Percentiles rank a stretch among this genome's conserved stretches.
Conservation (phyloP, 148 eudicot species). For the Salicornia ramosissima region DNA sequence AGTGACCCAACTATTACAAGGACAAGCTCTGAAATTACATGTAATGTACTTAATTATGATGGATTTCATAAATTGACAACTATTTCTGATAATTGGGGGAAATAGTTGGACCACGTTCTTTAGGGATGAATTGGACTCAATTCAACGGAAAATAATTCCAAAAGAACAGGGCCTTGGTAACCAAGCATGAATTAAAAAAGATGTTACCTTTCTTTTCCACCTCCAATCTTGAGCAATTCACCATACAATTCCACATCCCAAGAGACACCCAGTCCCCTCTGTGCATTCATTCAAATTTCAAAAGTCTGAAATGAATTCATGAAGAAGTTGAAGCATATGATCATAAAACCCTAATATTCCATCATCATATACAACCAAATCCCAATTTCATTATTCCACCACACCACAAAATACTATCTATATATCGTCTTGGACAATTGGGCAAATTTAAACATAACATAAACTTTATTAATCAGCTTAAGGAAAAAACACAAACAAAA, state of each 20-base stretch:
- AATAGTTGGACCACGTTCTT: too few relatives aligned
- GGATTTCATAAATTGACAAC: neutral
- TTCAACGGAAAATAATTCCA: too few relatives aligned
- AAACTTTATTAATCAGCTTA: neutral
- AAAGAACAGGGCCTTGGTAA: too few relatives aligned
- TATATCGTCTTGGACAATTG: neutral
- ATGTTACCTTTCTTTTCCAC: conserved; percentile 90
- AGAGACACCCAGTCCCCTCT: conserved; percentile 59
- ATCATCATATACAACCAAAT: neutral
- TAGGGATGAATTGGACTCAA: too few relatives aligned
- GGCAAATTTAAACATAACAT: neutral
- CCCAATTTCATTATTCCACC: neutral
- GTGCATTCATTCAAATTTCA: conserved; percentile 24
- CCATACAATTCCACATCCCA: conserved; percentile 99
- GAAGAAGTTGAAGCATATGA: conserved; percentile 15
- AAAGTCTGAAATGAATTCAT: conserved; percentile 22
- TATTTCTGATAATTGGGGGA: too few relatives aligned
- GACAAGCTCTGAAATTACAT: neutral
- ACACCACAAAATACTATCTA: neutral
- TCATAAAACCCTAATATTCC: neutral
- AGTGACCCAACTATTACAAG: neutral
- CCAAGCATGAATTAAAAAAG: neutral
- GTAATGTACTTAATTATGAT: neutral
- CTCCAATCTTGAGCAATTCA: conserved; percentile 96
- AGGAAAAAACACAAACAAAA: neutral